Percentiles rank a stretch among this genome's conserved stretches.
Conservation (phyloP, 768 basidiomycete species). For the Clavulina sp. region DNA sequence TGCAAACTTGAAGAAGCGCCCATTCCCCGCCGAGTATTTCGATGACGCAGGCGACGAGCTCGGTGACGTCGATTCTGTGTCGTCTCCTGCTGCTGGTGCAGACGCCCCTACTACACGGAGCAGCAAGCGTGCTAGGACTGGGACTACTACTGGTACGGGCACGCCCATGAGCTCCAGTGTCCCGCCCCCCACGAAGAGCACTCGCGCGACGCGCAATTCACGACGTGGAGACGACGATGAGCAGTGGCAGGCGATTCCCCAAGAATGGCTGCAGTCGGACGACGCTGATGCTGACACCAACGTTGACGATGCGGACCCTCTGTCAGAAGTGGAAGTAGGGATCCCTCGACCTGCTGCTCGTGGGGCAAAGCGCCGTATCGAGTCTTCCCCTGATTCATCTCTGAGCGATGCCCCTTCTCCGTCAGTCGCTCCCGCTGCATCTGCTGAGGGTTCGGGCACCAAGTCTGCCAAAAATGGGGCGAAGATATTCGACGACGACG, state of each 20-base stretch:
- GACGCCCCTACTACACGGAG: not conserved
- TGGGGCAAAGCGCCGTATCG: too few relatives aligned
- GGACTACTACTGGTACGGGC: not conserved
- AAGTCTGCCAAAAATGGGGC: not conserved
- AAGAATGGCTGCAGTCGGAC: conserved; percentile 7
- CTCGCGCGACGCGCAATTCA: not conserved
- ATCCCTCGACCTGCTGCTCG: not conserved
- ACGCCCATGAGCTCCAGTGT: not conserved
- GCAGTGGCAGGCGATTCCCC: conserved; percentile 9
- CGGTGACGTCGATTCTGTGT: not conserved
- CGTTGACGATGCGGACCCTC: not conserved
- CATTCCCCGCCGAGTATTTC: not conserved
- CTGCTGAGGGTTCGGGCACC: not conserved
- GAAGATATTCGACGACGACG: conserved; percentile 1
- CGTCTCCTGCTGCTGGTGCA: not conserved
- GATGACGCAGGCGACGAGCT: not conserved
- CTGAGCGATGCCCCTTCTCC: not conserved
- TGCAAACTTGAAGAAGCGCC: not conserved
- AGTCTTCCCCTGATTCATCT: not conserved
- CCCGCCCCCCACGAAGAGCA: not conserved
- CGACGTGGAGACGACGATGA: conserved; percentile 6
- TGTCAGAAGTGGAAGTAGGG: not conserved
- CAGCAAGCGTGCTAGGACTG: not conserved
- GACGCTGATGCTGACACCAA: conserved; percentile 2
- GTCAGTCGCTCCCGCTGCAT: not conserved